Evolutionary conservation across 805 yeast genomes (phyloP), one percentile per base, ranked within the genome.

Genomic region (Wickerhamiella sorbophila): DNA sequence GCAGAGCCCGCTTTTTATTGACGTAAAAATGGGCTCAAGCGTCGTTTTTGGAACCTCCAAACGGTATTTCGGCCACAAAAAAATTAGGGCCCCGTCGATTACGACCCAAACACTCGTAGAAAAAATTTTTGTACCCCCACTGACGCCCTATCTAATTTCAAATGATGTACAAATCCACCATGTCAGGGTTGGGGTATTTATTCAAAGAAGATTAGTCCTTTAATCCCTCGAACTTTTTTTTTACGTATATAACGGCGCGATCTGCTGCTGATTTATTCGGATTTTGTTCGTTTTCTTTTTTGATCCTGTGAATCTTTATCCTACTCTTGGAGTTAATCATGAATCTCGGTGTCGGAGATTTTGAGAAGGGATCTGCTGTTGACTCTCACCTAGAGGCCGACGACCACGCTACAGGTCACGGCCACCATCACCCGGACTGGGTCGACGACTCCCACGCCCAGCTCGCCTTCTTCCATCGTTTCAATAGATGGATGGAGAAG

Each of bases 401-500:
- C 8, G n/a, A n/a, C n/a, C n/a, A n/a, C n/a, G 19, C 37, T 16
- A 15, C 21, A 12, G 37, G 21, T 3, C 27, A 34, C 18, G 27
- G 26, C 26, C 4, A 20, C 3, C 20, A 20, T 12, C 18, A 34
- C 12, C 29, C 29, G 12, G 29, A 24, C 10, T 24, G 29, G 29
- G 12, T 8, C 29, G 29, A 24, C 27, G 37, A 34, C 9, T 22
- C 14, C 17, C 37, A 20, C 2, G 14, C 12, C 24, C 14, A 9
- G 5, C 31, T 16, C 10, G 16, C 5, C 4, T 4, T 36, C 31
- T 36, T 36, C 31, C 9, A n/a, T 19, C 22, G 10, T 9, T 22
- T 50, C 24, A 51, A 51, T 44, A 35, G 46, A 33, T 46, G 31
- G 33, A 44, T 53, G 46, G 50, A 44, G 15, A 21, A 32, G 12